Percentiles rank a stretch among this genome's conserved stretches.
These are phyloP conservation scores for Erucastrum elatum DNA, from an alignment of 345 rosid genomes.

Conservation along the genomic window DNA sequence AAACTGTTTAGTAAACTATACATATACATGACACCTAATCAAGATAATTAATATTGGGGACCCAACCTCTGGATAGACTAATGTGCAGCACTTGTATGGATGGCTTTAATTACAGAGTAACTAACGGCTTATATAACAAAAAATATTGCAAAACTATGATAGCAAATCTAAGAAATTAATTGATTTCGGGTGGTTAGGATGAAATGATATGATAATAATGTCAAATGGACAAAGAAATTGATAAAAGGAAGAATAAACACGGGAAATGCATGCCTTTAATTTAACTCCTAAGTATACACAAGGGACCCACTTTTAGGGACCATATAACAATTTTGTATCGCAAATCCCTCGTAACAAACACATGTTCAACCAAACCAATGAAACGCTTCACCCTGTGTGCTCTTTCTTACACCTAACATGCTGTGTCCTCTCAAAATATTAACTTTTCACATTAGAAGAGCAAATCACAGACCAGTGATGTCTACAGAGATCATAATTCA, in stretches of 20 bases:
- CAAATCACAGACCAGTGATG: background rate
- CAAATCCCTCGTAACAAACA: conserved; percentile 25
- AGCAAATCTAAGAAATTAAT: background rate
- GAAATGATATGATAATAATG: conserved; percentile 16
- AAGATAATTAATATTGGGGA: conserved; percentile 1
- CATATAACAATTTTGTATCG: conserved; percentile 22
- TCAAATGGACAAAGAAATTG: no score
- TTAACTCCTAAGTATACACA: conserved; percentile 31
- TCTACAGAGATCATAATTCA: background rate
- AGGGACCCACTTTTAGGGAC: conserved; percentile 30
- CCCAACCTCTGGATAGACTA: background rate
- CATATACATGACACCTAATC: background rate
- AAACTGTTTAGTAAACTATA: background rate
- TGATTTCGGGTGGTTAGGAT: conserved; percentile 27
- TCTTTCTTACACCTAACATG: conserved; percentile 16
- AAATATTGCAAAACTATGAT: background rate
- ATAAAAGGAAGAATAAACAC: conserved; percentile 19
- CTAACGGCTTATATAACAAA: conserved; percentile 3
- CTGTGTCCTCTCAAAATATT: background rate
- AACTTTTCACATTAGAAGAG: background rate
- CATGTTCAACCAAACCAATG: conserved; percentile 37
- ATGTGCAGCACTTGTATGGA: background rate
- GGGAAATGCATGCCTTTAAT: conserved; percentile 33
- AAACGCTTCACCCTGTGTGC: background rate
- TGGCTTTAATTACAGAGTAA: conserved; percentile 14